These are phyloP conservation scores for Chenopodium suecicum DNA, from an alignment of 148 eudicot species.

Conservation along the genomic window DNA sequence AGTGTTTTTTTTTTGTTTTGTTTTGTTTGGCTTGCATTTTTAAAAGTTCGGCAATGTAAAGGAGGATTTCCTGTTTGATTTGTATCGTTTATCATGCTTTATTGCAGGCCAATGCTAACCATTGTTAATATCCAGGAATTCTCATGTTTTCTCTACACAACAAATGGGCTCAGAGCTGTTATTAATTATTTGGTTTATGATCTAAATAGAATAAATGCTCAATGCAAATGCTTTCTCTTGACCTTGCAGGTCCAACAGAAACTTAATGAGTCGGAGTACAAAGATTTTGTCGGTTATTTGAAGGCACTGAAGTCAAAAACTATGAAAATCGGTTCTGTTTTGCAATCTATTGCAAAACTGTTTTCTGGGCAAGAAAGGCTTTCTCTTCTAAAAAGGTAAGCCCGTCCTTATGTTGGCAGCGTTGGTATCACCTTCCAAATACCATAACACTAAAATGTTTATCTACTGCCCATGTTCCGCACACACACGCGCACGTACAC, in stretches of 20 bases:
- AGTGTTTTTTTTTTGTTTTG: not conserved
- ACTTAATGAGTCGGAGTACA: constrained; percentile 69
- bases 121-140: not conserved
- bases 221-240: constrained; percentile 5
- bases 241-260: constrained; percentile 73
- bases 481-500: not conserved
- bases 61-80: not conserved
- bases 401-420: constrained; percentile 2
- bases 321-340: constrained; percentile 66
- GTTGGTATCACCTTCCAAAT: constrained; percentile 3
- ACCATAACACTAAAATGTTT: not conserved
- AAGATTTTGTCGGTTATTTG: constrained; percentile 75
- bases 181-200: not conserved
- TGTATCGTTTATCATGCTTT: not conserved
- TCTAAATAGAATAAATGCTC: not conserved
- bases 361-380: constrained; percentile 78
- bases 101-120: not conserved
- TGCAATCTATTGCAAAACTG: constrained; percentile 65
- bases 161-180: not conserved
- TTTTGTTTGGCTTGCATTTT: not conserved
- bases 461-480: not conserved
- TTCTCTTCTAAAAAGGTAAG: constrained; percentile 74
- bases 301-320: constrained; percentile 83
- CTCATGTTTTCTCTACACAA: not conserved
- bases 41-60: not conserved